Evolutionary conservation across 108 stramenopile genomes (phyloP), one percentile per base, ranked within the genome.

Genomic region (Cyclotella atomus): DNA sequence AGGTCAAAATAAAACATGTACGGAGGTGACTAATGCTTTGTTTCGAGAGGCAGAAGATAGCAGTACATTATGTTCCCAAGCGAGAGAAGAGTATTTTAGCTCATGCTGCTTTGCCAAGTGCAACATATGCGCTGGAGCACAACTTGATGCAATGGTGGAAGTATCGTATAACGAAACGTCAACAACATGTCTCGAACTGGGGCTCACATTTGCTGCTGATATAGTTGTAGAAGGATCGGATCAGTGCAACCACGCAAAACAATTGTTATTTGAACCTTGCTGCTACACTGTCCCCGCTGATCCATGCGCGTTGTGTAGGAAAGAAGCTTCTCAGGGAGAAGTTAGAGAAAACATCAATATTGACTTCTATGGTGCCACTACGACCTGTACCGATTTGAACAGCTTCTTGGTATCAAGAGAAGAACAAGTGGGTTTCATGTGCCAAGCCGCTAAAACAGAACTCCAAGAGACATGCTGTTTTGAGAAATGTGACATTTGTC

Each of bases 401-500:
- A 80, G 79, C 46, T 80, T 80, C 43, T 70, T 80, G 60, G 79
- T 73, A n/a, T 67, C 67, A 15, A 46, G 79, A 63, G 79, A 80
- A 25, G 79, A 80, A 54, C 72, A 80, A 47, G 43, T 68, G 16
- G 72, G 72, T 24, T 80, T 80, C 68, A 80, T 80, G 79, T 80
- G 79, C 25, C 79, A 80, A 38, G 72, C 79, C 24, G 79, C 79
- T 16, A 80, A 80, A 46, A 53, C 79, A 69, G 79, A 80, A 59
- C 72, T 80, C 2, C 71, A 80, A 33, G 59, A 56, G 29, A 59
- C 67, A 33, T 80, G 79, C 44, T 80, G 79, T 38, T 80, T 63
- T 55, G 28, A 80, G 23, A 56, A 67, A 33, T 80, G 79, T 33
- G 57, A 57, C 36, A 62, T 80, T 69, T 80, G 79, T 59, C 43